Evolutionary conservation across 1,284 basidiomycete genomes (phyloP).

Genomic region (Agaricales sp.): DNA sequence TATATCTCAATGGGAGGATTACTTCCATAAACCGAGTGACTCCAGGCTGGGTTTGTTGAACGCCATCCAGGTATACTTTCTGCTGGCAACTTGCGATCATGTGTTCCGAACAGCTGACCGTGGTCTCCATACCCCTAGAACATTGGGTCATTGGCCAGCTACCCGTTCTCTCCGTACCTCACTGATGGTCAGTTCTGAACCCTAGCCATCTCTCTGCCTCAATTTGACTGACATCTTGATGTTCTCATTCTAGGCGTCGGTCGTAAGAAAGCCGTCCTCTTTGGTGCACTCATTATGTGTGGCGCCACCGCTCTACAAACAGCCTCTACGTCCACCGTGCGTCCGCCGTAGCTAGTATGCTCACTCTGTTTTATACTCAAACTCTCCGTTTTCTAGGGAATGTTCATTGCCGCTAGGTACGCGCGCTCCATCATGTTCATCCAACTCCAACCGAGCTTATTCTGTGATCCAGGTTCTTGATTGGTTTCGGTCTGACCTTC

Average conservation of each 20-base stretch:
- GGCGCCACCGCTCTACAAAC: slow-evolving; percentile 60
- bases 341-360: slow-evolving; percentile 25
- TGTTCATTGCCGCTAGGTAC: slow-evolving; percentile 74
- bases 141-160: slow-evolving; percentile 37
- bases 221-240: too few relatives aligned
- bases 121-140: slow-evolving; percentile 34
- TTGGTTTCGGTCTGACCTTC: slow-evolving; percentile 64
- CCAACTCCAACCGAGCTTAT: too few relatives aligned
- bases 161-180: slow-evolving; percentile 31
- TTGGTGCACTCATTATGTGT: slow-evolving; percentile 35
- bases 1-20: slow-evolving; percentile 27
- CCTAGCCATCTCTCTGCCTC: too few relatives aligned
- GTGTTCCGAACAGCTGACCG: slow-evolving; percentile 38
- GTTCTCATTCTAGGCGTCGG: slow-evolving; percentile 29
- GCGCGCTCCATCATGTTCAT: slow-evolving; percentile 9
- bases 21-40: slow-evolving; percentile 24
- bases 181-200: too few relatives aligned
- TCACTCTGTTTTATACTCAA: background rate
- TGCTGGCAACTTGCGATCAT: too few relatives aligned
- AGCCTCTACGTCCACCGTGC: slow-evolving; percentile 40
- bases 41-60: slow-evolving; percentile 11
- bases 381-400: slow-evolving; percentile 17
- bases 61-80: slow-evolving; percentile 32
- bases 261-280: slow-evolving; percentile 29
- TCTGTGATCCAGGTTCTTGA: slow-evolving; percentile 52